Evolutionary conservation across 176 grass and related monocot species (phyloP), one percentile per base, ranked within the genome.

Genomic region (Poa pratensis): DNA sequence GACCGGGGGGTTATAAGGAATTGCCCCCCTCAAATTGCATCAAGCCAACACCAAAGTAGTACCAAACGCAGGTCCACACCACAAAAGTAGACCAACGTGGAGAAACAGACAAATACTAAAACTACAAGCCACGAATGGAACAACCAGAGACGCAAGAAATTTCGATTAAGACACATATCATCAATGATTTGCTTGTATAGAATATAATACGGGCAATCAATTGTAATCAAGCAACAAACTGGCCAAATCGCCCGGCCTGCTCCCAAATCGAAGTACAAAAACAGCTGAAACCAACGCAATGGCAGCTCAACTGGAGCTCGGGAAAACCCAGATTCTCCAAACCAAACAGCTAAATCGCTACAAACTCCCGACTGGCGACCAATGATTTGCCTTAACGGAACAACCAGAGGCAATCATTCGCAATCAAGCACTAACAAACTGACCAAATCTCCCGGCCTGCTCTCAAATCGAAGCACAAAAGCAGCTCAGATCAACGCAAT

Each of bases 81-180:
- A 26, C 55, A 45, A 34, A 82, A 74, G 79, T 17, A 57, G 49
- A 68, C 66, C 19, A 75, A 18, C 75, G 34, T 66, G 55, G 74
- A 79, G 89, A 87, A 79, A 9, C 46, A 32, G 78, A 48, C 26
- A 83, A 75, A 60, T 84, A 84, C 84, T 30, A 87, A 90, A 83
- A 87, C 66, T 19, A 68, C 37, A 15, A 58, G 24, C 9, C 75
- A 80, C 80, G 84, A 20, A 80, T 80, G 84, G 84, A 87, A 83
- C 80, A 83, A 73, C 49, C 37, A 54, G 35, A 23, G 37, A 16
- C 12, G 20, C 51, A 57, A 75, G 66, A 49, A 78, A 1, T 46
- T 64, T 9, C 34, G 14, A 75, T n/a, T 65, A 19, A 80, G 55
- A 4, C 72, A 76, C 79, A 7, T 15, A 26, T 51, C 14, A 15